Base-by-base conservation (phyloP, 2,329 filamentous ascomycete genomes). In the Paraphaeosphaeria sporulosa region DNA sequence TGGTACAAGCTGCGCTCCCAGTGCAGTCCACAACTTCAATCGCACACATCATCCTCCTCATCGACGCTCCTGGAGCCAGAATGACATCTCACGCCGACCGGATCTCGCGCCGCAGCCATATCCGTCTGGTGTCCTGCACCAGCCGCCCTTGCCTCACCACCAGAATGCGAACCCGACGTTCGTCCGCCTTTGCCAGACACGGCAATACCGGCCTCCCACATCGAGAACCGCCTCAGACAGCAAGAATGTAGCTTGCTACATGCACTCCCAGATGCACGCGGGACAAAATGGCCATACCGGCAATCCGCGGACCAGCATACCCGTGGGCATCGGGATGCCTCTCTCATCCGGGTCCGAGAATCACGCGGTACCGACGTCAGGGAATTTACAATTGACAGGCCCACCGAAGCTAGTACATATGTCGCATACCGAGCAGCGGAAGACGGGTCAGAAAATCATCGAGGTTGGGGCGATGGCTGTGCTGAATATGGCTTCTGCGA, bases 391-490 rank as follows among this genome's bases (percentile, higher is more conserved):
- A 9, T n/a, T 54, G 2, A 53, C 63, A 3, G 15, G 57, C 1
- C 55, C 25, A 27, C 25, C 73, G 13, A 57, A 57, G n/a, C 7
- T 56, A 7, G 34, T 42, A 17, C 66, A 67, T n/a, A 76, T 76
- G 70, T 61, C 50, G 12, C 55, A 52, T 7, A 55, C 59, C 6
- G 60, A 64, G 1, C 65, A 72, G 44, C 51, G 66, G 4, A 53
- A 52, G 15, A 53, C 62, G 17, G 75, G 73, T 51, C 50, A 53
- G 8, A 63, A 63, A 15, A 62, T 76, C 25, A 72, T 76, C 40
- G 68, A 76, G 48, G 66, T 76, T 15, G 74, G 74, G 9, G 71
- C 72, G 4, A 66, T 76, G 61, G 65, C 64, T 30, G 70, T 72
- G 17, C 27, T 67, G 25, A 62, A 61, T 5, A 54, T 36, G 34